Evolutionary conservation across 306 rosid genomes (phyloP).

Genomic region (Acacia melanoxylon): DNA sequence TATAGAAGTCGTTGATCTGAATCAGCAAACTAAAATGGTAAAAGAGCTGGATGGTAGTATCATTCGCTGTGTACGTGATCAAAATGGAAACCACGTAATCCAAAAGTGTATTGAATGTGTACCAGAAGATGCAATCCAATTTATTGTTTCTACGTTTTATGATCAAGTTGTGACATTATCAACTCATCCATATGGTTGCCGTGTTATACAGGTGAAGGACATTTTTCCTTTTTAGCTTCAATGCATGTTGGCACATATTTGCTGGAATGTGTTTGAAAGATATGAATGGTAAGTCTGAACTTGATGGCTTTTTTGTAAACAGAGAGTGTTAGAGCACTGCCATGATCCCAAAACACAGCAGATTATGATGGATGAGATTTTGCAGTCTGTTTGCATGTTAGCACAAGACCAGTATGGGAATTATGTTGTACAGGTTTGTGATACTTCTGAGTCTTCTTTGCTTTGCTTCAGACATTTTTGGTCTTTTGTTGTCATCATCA

Average conservation of each 20-base stretch:
- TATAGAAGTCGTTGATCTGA: slow-evolving; percentile 89
- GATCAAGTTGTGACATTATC: slow-evolving; percentile 91
- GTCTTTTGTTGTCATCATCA: background rate
- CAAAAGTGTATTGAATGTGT: slow-evolving; percentile 98
- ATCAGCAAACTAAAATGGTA: slow-evolving; percentile 91
- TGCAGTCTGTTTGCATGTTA: slow-evolving; percentile 90
- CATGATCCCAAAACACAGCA: slow-evolving; percentile 73
- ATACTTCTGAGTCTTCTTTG: slow-evolving; percentile 20
- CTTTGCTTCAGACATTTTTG: background rate
- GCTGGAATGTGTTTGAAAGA: slow-evolving; percentile 7
- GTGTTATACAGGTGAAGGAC: slow-evolving; percentile 79
- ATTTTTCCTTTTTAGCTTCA: background rate
- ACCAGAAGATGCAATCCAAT: slow-evolving; percentile 77
- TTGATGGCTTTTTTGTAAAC: slow-evolving; percentile 35
- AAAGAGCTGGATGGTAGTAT: slow-evolving; percentile 82
- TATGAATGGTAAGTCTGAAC: slow-evolving; percentile 19
- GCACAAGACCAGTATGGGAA: slow-evolving; percentile 98
- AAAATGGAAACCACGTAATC: slow-evolving; percentile 94
- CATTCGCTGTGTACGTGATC: slow-evolving; percentile 98
- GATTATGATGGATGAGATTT: slow-evolving; percentile 94
- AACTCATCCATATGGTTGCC: slow-evolving; percentile 97
- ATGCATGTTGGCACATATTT: slow-evolving; percentile 10
- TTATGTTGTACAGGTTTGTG: slow-evolving; percentile 92
- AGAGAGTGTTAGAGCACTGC: slow-evolving; percentile 96
- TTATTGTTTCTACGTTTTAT: slow-evolving; percentile 82